Conservation (phyloP, 108 stramenopile genomes). For the Pseudonitzschia delicatissima region DNA sequence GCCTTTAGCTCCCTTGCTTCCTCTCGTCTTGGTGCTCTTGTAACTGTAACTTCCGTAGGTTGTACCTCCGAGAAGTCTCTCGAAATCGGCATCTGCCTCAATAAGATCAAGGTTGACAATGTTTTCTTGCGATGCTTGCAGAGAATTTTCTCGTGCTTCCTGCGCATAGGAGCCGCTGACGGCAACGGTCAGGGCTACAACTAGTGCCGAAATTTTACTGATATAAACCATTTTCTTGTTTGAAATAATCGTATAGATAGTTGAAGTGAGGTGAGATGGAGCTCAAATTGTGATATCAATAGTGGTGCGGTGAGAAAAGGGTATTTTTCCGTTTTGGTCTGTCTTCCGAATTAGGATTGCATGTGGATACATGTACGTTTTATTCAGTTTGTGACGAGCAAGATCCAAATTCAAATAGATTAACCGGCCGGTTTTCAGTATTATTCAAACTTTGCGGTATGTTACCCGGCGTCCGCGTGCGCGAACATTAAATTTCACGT, state of each 20-base stretch:
- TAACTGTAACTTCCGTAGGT: neutral
- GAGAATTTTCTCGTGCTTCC: too few species aligned
- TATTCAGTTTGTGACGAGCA: too few species aligned
- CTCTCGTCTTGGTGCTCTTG: neutral
- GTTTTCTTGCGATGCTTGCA: neutral
- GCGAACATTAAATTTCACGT: neutral
- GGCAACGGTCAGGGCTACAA: neutral
- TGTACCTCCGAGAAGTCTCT: slow-evolving; percentile 4
- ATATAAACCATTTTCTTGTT: neutral
- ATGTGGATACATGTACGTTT: neutral
- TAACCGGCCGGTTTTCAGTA: too few species aligned
- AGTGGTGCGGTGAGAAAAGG: neutral
- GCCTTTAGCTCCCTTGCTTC: neutral
- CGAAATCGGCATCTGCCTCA: slow-evolving; percentile 13
- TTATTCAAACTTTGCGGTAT: too few species aligned
- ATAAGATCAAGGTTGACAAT: neutral
- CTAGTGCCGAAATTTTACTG: neutral
- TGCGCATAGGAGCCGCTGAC: neutral
- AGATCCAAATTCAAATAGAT: too few species aligned
- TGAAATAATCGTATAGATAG: neutral
- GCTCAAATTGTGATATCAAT: neutral
- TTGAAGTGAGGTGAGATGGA: neutral
- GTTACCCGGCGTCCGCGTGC: too few species aligned
- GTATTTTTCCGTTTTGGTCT: neutral
- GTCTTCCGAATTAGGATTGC: neutral